Conservation (phyloP, 2,329 filamentous ascomycete species). For the Pyrenochaeta sp. region DNA sequence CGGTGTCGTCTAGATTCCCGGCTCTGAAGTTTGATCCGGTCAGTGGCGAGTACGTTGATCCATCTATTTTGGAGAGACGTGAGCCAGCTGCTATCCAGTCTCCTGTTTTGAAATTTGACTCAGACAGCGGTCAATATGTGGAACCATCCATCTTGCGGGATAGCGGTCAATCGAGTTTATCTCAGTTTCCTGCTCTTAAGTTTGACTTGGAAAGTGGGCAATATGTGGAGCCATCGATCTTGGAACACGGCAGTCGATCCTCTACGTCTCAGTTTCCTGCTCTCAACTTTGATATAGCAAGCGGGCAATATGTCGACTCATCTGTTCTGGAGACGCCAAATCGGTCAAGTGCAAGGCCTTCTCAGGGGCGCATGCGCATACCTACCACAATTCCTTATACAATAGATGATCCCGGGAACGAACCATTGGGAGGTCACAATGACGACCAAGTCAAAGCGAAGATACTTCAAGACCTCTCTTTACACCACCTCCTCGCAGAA, state of each 20-base stretch:
- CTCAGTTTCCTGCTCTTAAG: conserved; percentile 1
- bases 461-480: conserved; percentile 13
- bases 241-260: not conserved
- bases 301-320: conserved; percentile 2
- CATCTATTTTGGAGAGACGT: not conserved
- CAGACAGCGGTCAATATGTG: not conserved
- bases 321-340: not conserved
- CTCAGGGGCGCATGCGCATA: conserved; percentile 25
- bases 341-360: not conserved
- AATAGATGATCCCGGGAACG: not conserved
- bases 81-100: not conserved
- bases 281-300: conserved; percentile 4
- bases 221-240: not conserved
- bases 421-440: not conserved
- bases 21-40: not conserved
- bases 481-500: conserved; percentile 15
- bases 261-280: not conserved
- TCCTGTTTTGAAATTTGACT: conserved; percentile 1
- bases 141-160: not conserved
- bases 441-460: not conserved
- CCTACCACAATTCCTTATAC: conserved; percentile 20
- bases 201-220: conserved; percentile 3
- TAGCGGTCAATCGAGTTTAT: not conserved
- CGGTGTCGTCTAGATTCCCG: not conserved
- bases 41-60: conserved; percentile 1